These are phyloP conservation scores for Buxus sempervirens DNA, from an alignment of 164 flowering plant species.

Conservation along the genomic window DNA sequence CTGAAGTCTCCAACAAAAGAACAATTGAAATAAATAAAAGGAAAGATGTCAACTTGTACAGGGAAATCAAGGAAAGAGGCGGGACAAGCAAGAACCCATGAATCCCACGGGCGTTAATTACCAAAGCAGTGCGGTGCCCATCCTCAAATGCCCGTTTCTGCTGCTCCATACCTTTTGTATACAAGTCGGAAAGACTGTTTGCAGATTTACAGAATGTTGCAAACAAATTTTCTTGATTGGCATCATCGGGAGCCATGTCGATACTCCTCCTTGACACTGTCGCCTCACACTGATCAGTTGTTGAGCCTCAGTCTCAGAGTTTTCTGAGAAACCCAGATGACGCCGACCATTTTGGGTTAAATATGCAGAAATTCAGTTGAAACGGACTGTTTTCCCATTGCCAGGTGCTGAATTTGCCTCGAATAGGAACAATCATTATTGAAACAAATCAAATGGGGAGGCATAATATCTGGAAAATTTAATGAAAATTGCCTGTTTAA, in stretches of 20 bases:
- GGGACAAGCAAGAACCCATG: no score
- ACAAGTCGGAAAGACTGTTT: conserved; percentile 14
- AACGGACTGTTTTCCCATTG: neutral
- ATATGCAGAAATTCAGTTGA: neutral
- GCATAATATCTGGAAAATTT: neutral
- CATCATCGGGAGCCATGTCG: conserved; percentile 11
- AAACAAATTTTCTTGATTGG: conserved; percentile 7
- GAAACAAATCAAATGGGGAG: neutral
- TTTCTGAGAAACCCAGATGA: neutral
- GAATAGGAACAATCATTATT: neutral
- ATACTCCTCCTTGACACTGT: neutral
- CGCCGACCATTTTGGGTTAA: neutral
- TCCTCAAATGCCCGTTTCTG: conserved; percentile 17
- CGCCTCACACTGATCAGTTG: neutral
- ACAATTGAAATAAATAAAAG: neutral
- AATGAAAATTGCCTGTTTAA: neutral
- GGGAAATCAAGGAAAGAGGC: neutral
- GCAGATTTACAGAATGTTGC: conserved; percentile 17
- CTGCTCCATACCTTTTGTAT: conserved; percentile 8
- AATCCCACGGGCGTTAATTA: neutral
- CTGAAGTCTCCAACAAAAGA: neutral
- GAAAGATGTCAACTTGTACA: neutral
- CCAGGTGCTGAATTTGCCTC: neutral
- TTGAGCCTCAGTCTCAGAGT: neutral
- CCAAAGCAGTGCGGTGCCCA: conserved; percentile 19